Evolutionary conservation across 495 filamentous ascomycete species (phyloP), one percentile per base, ranked within the genome.

Genomic region (Annulohypoxylon stygium): DNA sequence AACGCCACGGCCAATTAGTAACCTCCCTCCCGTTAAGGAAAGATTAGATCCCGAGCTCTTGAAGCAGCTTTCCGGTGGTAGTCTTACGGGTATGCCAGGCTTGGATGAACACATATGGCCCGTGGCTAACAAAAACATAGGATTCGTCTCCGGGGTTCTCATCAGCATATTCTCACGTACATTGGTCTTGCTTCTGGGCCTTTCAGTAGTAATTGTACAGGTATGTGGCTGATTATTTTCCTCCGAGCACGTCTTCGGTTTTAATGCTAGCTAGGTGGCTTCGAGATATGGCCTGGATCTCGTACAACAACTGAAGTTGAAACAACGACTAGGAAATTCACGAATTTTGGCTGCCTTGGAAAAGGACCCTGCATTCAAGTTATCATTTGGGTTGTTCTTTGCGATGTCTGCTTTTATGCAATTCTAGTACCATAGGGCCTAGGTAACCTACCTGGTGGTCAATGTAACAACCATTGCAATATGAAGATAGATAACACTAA

Each of bases 381-480:
- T 95, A 8, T 90, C 88, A 43, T 95, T 96, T 75, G 93, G 91
- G 9, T 71, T 83, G 4, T 92, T 91, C 33, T 95, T 96, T 85
- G 89, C 90, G 11, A 81, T 96, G 74, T 93, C 92, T 37, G 91
- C 91, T 0, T 93, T 96, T 82, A 86, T 87, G 78, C 81, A 85
- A 33, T 90, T 91, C 76, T 90, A 86, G 67, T 45, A 45, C 55
- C 12, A 43, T 20, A 67, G 48, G 54, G 30, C 30, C 30, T 30
- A 30, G 30, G 30, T 30, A 30, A 30, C 30, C 30, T 53, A 62
- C 36, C 36, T 39, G 9, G 30, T 6, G 3, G 30, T 53, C 48
- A 53, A 50, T 5, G 55, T 41, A 60, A 6, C 18, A 60, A 60
- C 37, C 23, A 36, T 4, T 33, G 53, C 53, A 60, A 69, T 66